Percentiles rank a stretch among this genome's conserved stretches.
These are phyloP conservation scores for Acanthamoeba sp. DNA, from an alignment of 208 protist species.

Conservation along the genomic window DNA sequence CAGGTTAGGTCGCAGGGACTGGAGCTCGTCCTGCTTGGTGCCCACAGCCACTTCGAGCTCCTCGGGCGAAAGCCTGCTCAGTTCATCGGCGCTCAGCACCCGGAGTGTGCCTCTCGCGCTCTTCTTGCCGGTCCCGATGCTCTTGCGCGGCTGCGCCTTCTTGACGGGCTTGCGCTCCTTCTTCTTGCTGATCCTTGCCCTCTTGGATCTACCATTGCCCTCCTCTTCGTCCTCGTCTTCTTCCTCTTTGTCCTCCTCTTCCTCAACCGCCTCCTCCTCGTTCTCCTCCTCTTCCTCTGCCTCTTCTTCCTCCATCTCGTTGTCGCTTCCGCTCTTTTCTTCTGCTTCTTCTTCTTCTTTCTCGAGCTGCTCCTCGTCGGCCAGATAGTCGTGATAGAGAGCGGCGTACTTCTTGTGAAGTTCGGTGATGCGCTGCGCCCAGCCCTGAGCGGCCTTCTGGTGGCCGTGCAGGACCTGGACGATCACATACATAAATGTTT, in stretches of 20 bases:
- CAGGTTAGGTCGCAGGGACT: constrained; percentile 96
- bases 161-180: constrained; percentile 1
- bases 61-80: neutral
- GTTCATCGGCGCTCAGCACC: constrained; percentile 36
- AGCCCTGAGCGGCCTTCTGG: constrained; percentile 53
- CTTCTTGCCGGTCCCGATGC: constrained; percentile 10
- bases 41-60: constrained; percentile 90
- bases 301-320: constrained; percentile 20
- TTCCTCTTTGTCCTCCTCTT: constrained; percentile 7
- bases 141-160: constrained; percentile 3
- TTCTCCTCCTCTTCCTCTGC: constrained; percentile 83
- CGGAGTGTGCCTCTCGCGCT: constrained; percentile 2
- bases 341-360: constrained; percentile 19
- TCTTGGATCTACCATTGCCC: neutral
- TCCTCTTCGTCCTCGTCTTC: neutral
- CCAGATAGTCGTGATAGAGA: constrained; percentile 90
- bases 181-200: constrained; percentile 54
- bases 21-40: constrained; percentile 88
- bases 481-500: too few species aligned
- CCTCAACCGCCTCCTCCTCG: constrained; percentile 73
- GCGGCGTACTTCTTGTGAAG: constrained; percentile 91
- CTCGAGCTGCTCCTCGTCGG: constrained; percentile 88
- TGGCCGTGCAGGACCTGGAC: constrained; percentile 26
- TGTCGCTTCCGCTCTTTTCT: neutral
- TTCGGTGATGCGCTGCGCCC: constrained; percentile 80